These are phyloP conservation scores for Gossypium gossypioides DNA, from an alignment of 441 rosid species.

Conservation along the genomic window DNA sequence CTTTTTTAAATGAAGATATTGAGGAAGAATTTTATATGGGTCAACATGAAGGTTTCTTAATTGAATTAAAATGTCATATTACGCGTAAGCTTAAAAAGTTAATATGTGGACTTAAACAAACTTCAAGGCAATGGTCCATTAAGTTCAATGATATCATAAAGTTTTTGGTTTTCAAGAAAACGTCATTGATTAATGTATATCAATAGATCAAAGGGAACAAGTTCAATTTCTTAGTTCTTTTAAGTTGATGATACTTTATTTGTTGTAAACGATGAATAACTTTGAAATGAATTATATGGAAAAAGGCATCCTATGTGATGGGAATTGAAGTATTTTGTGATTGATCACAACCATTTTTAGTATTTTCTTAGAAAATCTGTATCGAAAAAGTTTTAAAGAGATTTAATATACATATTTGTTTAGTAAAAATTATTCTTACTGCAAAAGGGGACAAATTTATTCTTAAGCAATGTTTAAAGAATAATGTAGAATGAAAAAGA, in stretches of 20 bases:
- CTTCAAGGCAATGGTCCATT: not conserved
- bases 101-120: not conserved
- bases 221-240: not conserved
- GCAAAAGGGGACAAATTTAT: not conserved
- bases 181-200: not conserved
- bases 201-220: not conserved
- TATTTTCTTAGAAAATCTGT: not conserved
- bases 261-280: not conserved
- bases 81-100: not conserved
- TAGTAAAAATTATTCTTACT: not conserved
- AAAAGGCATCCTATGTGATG: not conserved
- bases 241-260: not conserved
- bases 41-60: not conserved
- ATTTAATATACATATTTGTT: not conserved
- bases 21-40: not conserved
- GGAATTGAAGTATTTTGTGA: not conserved
- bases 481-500: not conserved
- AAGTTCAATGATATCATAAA: not conserved
- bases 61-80: not conserved
- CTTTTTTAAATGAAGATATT: not conserved
- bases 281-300: not conserved
- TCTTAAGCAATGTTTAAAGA: not conserved
- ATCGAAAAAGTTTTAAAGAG: not conserved
- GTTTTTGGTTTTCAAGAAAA: not conserved
- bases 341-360: not conserved